Base-by-base conservation (phyloP, 805 yeast genomes). In the Ogataea trehalophila region DNA sequence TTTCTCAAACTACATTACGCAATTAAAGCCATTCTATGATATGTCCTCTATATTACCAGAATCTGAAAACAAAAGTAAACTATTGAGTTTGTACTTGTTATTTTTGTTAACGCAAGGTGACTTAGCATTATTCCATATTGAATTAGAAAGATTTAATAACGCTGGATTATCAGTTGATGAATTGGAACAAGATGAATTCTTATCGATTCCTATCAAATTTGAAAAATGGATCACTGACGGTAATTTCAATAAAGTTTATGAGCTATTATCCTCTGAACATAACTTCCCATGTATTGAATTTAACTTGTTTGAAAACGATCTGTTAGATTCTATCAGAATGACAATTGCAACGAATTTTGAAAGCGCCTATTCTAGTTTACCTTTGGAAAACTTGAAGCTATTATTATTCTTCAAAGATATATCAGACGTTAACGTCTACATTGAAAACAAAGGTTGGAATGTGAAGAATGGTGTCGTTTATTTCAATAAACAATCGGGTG, bases 221-320 rank as follows among this genome's bases (percentile, higher is more conserved):
- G 98, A 94, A 66, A 83, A 87, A 55, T 88, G 95, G 85, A 78
- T 94, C 55, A 89, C 92, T 85, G 98, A 94, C 69, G 99, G 99
- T 39, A 86, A 92, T 54, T 94, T 91, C 68, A 94, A 89, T 66
- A 87, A 87, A 67, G 92, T 91, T 41, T 87, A 94, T 85, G 83
- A 80, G 56, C 75, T 87, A 46, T 52, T 68, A 37, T 57, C 63
- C 13, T 59, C 61, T n/a, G 80, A 83, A 44, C 77, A 80, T 50
- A 72, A 73, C 46, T 81, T 83, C 54, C 83, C 84, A 26, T 76
- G 81, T 54, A 79, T 81, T 48, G 98, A 94, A 65, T 91, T 83
- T 66, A 78, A 77, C 49, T 76, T 87, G 41, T 87, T 92, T 66
- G 85, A 89, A 49, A 82, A 78, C 48, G 82, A 86, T 18, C 75